Evolutionary conservation across 306 rosid species (phyloP), one percentile per base, ranked within the genome.

Genomic region (Begonia peltatifolia): DNA sequence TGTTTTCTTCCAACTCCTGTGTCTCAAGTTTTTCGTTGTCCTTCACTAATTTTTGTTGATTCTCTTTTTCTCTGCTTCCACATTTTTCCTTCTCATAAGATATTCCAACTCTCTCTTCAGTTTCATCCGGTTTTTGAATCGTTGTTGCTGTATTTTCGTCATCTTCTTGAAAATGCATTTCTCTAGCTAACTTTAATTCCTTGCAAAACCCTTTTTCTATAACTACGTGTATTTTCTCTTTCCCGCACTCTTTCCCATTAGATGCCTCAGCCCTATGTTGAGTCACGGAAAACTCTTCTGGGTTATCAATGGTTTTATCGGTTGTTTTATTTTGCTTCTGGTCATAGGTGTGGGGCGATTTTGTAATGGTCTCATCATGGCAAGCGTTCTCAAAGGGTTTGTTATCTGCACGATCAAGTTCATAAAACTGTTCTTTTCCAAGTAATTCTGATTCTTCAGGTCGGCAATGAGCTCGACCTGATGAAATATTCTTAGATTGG

Each of bases 381-480:
- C 55, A 69, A 14, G 41, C 74, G 57, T 74, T 71, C 47, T 72
- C 58, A 70, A 54, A 54, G 70, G 56, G 70, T 58, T 10, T 12
- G 55, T 59, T 68, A 57, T 54, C 74, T 55, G 54, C 65, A 42
- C 65, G 42, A 65, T 41, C 46, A 55, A 68, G 55, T 47, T 70
- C 80, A 64, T 52, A 67, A 55, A 63, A 74, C 51, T 64, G 60
- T 55, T 73, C 81, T 25, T 76, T 51, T 74, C 81, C 50, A 56
- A 55, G 20, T 43, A 44, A 5, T 35, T 63, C 74, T 53, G 50
- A 68, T 63, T 71, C n/a, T 60, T 62, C 78, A 58, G 62, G 76
- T 57, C 42, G 47, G 55, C 53, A 61, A 57, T 72, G 68, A 11
- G 54, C 74, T 61, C 54, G 59, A 63, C 66, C 63, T 54, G 76